Percentiles rank a stretch among this genome's conserved stretches.
These are phyloP conservation scores for Cladosporium halotolerans DNA, from an alignment of 2,329 filamentous ascomycete genomes.

Conservation along the genomic window DNA sequence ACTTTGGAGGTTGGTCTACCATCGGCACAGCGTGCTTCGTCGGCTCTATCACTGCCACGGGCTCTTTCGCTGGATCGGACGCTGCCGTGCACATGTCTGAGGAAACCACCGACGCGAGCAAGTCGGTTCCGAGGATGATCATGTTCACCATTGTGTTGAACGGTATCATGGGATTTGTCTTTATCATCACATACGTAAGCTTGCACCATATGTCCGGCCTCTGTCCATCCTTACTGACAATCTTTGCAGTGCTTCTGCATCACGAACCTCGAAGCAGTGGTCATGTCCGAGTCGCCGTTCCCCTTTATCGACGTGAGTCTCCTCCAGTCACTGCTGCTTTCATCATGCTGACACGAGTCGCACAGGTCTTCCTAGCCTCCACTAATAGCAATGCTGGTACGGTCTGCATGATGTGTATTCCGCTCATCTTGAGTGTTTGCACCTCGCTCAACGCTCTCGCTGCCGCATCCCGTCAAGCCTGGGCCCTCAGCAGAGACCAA, in stretches of 20 bases:
- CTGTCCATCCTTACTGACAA: not conserved
- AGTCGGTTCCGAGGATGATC: constrained; percentile 26
- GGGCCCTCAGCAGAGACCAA: constrained; percentile 6
- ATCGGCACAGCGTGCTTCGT: constrained; percentile 27
- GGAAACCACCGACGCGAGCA: constrained; percentile 24
- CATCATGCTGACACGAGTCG: not conserved
- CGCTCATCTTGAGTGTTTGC: constrained; percentile 8
- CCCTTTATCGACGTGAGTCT: constrained; percentile 11
- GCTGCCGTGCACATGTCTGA: constrained; percentile 29
- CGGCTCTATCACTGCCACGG: constrained; percentile 26
- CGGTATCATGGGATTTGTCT: constrained; percentile 17
- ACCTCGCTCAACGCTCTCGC: constrained; percentile 10
- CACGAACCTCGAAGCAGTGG: constrained; percentile 7
- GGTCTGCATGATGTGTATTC: constrained; percentile 4
- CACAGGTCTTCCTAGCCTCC: constrained; percentile 7
- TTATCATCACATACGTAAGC: constrained; percentile 20
- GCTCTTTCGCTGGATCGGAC: constrained; percentile 21
- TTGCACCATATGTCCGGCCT: not conserved
- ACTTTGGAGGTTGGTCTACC: constrained; percentile 33
- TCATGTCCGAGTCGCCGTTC: not conserved
- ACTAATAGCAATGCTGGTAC: constrained; percentile 5
- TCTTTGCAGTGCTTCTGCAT: constrained; percentile 6
- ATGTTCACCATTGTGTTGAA: constrained; percentile 23
- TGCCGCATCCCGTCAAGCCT: constrained; percentile 8
- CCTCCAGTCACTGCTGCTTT: not conserved